These are phyloP conservation scores for Brassica napus DNA, from an alignment of 345 rosid species.

Conservation along the genomic window Da-Ae NC_063440.1:25274001-25274500, in stretches of 20 bases:
- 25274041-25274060: slow-evolving; percentile 79
- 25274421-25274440: slow-evolving; percentile 57
- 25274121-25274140: slow-evolving; percentile 68
- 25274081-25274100: slow-evolving; percentile 53
- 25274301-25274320: background rate
- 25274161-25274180: slow-evolving; percentile 75
- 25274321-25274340: slow-evolving; percentile 15
- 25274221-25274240: slow-evolving; percentile 32
- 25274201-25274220: slow-evolving; percentile 42
- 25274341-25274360: slow-evolving; percentile 18
- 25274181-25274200: slow-evolving; percentile 61
- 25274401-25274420: slow-evolving; percentile 73
- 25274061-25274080: slow-evolving; percentile 58
- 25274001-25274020: slow-evolving; percentile 68
- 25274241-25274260: slow-evolving; percentile 60
- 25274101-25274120: slow-evolving; percentile 60
- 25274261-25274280: slow-evolving; percentile 54
- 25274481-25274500: slow-evolving; percentile 48
- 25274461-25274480: slow-evolving; percentile 78
- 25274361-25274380: slow-evolving; percentile 27
- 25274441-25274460: slow-evolving; percentile 77
- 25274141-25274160: slow-evolving; percentile 70
- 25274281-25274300: background rate
- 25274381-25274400: slow-evolving; percentile 40
- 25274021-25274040: slow-evolving; percentile 72